Conservation (phyloP, 2,329 filamentous ascomycete genomes). For the Clonostachys rhizophaga region DNA sequence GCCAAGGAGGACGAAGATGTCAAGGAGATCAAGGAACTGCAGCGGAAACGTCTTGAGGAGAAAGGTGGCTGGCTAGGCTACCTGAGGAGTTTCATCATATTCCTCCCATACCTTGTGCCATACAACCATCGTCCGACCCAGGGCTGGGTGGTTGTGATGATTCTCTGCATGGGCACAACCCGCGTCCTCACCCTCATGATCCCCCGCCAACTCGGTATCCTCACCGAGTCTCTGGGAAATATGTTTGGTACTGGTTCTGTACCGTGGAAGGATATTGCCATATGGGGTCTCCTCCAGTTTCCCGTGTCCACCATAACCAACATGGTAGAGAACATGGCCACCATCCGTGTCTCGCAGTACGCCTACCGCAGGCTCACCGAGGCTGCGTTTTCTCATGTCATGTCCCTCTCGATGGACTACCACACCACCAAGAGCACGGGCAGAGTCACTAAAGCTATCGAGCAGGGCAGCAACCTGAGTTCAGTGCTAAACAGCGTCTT, state of each 20-base stretch:
- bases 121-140: conserved; percentile 14
- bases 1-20: conserved; percentile 11
- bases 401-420: conserved; percentile 64
- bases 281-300: conserved; percentile 8
- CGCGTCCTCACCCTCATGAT: conserved; percentile 14
- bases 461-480: conserved; percentile 54
- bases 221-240: conserved; percentile 12
- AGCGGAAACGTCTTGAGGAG: conserved; percentile 12
- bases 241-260: conserved; percentile 6
- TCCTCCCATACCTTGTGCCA: conserved; percentile 15
- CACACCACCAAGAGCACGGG: conserved; percentile 60
- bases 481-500: conserved; percentile 49
- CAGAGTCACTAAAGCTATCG: conserved; percentile 56
- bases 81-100: conserved; percentile 12
- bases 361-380: conserved; percentile 44
- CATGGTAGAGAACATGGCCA: conserved; percentile 7
- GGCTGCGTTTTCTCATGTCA: conserved; percentile 59
- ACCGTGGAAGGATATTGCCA: conserved; percentile 5
- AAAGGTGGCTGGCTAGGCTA: conserved; percentile 15
- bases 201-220: conserved; percentile 14
- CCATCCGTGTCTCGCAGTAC: conserved; percentile 14
- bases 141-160: conserved; percentile 11
- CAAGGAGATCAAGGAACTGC: conserved; percentile 12
- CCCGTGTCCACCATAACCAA: conserved; percentile 1
- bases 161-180: conserved; percentile 8